Evolutionary conservation across 441 rosid species (phyloP).

Genomic region (Pelargonium citronellum): DNA sequence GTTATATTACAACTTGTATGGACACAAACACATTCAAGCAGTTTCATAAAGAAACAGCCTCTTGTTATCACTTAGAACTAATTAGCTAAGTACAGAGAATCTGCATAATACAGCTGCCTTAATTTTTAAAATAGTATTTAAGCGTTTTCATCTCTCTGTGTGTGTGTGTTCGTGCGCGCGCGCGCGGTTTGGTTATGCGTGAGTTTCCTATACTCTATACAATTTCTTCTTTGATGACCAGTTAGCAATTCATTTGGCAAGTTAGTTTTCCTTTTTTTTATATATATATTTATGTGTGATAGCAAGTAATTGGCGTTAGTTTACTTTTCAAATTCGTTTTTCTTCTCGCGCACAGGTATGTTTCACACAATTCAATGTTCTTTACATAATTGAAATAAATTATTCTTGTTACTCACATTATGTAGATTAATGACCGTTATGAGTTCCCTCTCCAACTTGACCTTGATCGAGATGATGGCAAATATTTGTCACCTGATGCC

Average conservation of each 20-base stretch:
- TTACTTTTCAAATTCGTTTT: not conserved
- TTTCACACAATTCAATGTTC: not conserved
- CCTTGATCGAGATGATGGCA: slow-evolving; percentile 43
- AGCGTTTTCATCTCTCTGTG: not conserved
- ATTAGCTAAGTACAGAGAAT: not conserved
- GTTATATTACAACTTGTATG: not conserved
- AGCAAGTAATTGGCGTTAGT: not conserved
- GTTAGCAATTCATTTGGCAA: not conserved
- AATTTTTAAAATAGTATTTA: not conserved
- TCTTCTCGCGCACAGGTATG: not conserved
- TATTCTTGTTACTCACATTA: not conserved
- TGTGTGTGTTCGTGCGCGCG: not conserved
- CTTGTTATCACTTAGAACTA: not conserved
- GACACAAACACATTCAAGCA: not conserved
- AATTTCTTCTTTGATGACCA: not conserved
- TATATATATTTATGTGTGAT: too few relatives aligned
- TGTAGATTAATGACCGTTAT: slow-evolving; percentile 49
- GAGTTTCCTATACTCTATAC: not conserved
- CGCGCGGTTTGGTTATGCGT: not conserved
- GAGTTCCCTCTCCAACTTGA: slow-evolving; percentile 56
- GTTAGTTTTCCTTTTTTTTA: not conserved
- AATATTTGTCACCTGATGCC: slow-evolving; percentile 46
- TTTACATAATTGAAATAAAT: too few relatives aligned
- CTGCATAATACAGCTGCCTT: not conserved
- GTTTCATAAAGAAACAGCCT: not conserved